phyloP scores from a whole-genome alignment of 2,329 filamentous ascomycete species.

The Drechslerella dactyloides region DNA sequence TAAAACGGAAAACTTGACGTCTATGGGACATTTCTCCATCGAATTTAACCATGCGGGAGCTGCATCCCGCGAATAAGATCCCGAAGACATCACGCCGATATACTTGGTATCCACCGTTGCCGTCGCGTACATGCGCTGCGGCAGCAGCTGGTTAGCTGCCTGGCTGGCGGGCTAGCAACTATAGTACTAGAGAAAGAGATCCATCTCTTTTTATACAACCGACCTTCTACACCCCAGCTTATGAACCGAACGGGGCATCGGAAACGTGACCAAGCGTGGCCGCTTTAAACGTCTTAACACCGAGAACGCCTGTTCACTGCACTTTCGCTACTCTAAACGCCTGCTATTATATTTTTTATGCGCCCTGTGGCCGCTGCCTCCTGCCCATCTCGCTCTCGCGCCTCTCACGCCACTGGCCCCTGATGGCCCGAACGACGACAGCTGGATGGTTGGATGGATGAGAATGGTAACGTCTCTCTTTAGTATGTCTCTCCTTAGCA shows the following conservation, averaged over 20 bases:
- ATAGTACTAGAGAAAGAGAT: no score
- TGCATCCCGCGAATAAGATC: constrained; percentile 1
- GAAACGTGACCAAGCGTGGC: constrained; percentile 2
- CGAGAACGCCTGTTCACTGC: neutral
- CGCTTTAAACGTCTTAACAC: neutral
- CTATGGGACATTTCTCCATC: neutral
- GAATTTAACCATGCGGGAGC: neutral
- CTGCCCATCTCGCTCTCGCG: neutral
- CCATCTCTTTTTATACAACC: neutral
- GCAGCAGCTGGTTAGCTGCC: neutral
- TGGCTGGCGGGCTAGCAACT: no score
- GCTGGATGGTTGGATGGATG: neutral
- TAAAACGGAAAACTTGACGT: neutral
- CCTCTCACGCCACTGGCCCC: neutral
- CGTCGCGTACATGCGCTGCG: no score
- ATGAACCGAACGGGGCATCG: neutral
- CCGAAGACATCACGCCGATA: neutral
- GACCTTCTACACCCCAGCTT: neutral
- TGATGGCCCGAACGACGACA: neutral
- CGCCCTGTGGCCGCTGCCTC: no score
- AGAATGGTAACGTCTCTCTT: no score
- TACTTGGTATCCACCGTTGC: neutral
- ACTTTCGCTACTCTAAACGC: neutral
- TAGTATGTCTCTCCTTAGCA: neutral
- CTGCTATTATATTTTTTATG: neutral